A percentile compares a stretch with the other conserved stretches of the same genome.
Evolutionary conservation across 148 eudicot species (phyloP).

Genomic region (Rhododendron ferrugineum): DNA sequence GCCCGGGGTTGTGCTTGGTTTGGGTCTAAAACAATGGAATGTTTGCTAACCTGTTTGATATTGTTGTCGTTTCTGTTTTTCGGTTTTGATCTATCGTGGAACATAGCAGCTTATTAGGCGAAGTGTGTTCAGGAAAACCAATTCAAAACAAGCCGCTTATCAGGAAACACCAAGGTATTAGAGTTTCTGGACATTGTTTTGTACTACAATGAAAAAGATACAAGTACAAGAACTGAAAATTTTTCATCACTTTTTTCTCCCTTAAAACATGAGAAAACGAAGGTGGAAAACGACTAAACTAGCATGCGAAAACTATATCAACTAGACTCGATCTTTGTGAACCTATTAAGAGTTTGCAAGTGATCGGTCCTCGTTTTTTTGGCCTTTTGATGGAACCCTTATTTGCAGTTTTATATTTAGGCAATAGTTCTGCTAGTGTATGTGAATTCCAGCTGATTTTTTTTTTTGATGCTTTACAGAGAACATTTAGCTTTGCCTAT

Average conservation of each 20-base stretch:
- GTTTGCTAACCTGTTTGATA: background rate
- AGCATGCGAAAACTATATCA: background rate
- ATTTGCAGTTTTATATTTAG: background rate
- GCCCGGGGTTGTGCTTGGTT: background rate
- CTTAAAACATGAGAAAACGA: background rate
- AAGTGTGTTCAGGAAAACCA: background rate
- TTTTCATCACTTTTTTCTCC: background rate
- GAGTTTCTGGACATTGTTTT: background rate
- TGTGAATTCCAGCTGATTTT: background rate
- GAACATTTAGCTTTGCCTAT: background rate
- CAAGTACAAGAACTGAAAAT: background rate
- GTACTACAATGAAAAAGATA: background rate
- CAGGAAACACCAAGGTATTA: background rate
- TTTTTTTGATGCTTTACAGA: conserved; percentile 1
- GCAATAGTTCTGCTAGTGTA: background rate
- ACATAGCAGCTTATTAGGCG: background rate
- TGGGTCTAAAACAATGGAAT: background rate
- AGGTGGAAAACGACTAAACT: background rate
- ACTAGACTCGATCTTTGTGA: background rate
- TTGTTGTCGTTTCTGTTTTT: background rate
- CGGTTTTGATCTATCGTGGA: background rate
- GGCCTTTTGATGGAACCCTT: background rate
- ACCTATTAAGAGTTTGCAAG: background rate
- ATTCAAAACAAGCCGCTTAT: background rate
- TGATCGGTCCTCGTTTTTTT: background rate